phyloP scores from a whole-genome alignment of 495 filamentous ascomycete species.

The Hypoxylon subgilvum region DNA sequence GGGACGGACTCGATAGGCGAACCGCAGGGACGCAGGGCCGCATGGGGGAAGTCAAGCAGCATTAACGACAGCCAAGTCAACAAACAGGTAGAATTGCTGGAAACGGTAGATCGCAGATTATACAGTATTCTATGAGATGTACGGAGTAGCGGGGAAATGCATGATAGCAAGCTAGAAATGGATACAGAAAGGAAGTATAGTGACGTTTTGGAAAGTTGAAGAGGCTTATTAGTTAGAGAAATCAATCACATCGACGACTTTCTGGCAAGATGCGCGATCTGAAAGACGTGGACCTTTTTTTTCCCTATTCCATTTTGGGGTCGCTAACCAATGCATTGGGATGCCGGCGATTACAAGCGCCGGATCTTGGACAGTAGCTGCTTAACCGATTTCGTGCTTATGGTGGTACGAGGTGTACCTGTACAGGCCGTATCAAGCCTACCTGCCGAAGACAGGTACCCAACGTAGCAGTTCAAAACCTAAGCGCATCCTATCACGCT shows the following conservation, averaged over 20 bases:
- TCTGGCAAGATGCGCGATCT: slow-evolving; percentile 27
- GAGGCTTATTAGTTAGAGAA: no score
- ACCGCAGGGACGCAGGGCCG: slow-evolving; percentile 28
- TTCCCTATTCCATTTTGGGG: slow-evolving; percentile 6
- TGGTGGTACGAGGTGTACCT: no score
- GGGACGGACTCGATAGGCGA: slow-evolving; percentile 23
- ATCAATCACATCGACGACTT: slow-evolving; percentile 20
- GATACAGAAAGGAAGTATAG: slow-evolving; percentile 1
- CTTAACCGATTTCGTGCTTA: slow-evolving; percentile 27
- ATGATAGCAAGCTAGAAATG: slow-evolving; percentile 8
- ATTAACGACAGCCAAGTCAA: slow-evolving; percentile 22
- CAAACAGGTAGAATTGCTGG: slow-evolving; percentile 5
- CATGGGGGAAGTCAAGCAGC: slow-evolving; percentile 31
- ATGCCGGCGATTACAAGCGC: slow-evolving; percentile 14
- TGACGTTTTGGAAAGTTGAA: slow-evolving; percentile 14
- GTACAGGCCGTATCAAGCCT: neutral
- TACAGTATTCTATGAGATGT: slow-evolving; percentile 17
- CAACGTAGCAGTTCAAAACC: slow-evolving; percentile 14
- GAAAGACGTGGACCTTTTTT: slow-evolving; percentile 23
- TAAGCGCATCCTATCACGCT: slow-evolving; percentile 22
- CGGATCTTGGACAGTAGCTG: slow-evolving; percentile 19
- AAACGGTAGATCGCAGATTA: neutral
- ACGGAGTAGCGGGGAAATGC: slow-evolving; percentile 19
- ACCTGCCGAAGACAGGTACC: slow-evolving; percentile 4
- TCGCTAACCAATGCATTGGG: slow-evolving; percentile 17